Evolutionary conservation across 148 eudicot species (phyloP), one percentile per base, ranked within the genome.

Genomic region (Rhododendron williamsianum): DNA sequence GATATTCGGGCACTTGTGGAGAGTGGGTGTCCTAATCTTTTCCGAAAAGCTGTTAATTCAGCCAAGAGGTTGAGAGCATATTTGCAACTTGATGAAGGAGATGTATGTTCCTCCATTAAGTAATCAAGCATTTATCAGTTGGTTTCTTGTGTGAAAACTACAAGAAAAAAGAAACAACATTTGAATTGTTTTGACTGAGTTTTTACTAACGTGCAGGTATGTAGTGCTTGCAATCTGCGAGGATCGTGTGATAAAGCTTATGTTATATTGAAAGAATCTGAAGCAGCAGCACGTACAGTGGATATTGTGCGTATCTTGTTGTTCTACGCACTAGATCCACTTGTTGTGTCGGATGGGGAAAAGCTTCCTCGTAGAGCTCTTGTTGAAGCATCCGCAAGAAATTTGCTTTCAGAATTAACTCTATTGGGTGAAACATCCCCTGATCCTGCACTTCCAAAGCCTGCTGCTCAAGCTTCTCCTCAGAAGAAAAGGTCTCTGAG

Each of bases 161-260:
- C 12, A 13, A 73, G 21, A 35, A 9, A 33, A 48, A 52, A 52
- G 2, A 46, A 30, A 4, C 18, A 3, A 15, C 5, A 23, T 81
- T 60, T 21, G 72, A 60, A 12, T 38, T 21, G 41, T 69, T 56
- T 35, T 33, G 41, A 56, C 71, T 6, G 43, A 7, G 72, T 41
- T 56, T 36, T 12, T 38, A 51, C 63, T 67, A 33, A 85, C 67
- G 12, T 89, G 88, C 93, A 97, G 99, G 99, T 90, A 67, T 95
- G 99, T 76, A 83, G 94, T 83, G 89, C 84, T 81, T 97, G 99
- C 81, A 88, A 83, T 83, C 94, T 95, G 60, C 94, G 93, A 86
- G 93, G 85, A 82, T 93, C 99, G 48, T 97, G 99, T 88, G 98
- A 97, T 86, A 92, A 96, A 87, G 96, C 99, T 80, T 92, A 91